Percentiles rank a stretch among this genome's conserved stretches.
Conservation (phyloP, 495 filamentous ascomycete species). For the Hypoxylon cercidicola region DNA sequence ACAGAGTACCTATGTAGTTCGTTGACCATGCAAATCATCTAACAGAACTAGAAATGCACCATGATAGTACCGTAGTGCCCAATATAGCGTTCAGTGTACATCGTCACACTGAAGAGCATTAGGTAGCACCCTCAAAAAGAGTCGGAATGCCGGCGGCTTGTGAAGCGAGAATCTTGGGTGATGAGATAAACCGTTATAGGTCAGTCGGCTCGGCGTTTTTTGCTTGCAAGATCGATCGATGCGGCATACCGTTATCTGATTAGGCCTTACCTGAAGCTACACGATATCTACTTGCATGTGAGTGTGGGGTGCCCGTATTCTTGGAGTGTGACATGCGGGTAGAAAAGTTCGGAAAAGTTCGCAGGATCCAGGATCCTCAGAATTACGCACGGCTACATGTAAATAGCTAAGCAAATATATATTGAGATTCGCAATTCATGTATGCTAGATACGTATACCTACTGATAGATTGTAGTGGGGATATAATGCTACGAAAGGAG, state of each 20-base stretch:
- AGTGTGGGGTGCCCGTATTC: conserved; percentile 13
- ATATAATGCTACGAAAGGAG: no score
- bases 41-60: conserved; percentile 14
- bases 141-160: conserved; percentile 1
- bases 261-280: conserved; percentile 13
- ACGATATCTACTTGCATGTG: conserved; percentile 7
- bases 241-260: conserved; percentile 36
- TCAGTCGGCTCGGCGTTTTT: conserved; percentile 27
- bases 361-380: background rate
- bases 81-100: background rate
- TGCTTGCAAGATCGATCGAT: conserved; percentile 33
- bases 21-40: conserved; percentile 21
- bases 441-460: no score
- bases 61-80: conserved; percentile 2
- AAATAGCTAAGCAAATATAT: no score
- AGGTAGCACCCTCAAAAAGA: background rate
- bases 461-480: no score
- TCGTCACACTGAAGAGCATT: background rate
- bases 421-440: no score
- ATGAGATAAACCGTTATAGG: conserved; percentile 18
- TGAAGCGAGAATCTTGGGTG: conserved; percentile 4
- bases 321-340: background rate
- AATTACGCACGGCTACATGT: no score
- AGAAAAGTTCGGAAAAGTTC: background rate
- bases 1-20: conserved; percentile 5